Evolutionary conservation across 202 grass and related monocot genomes (phyloP), one percentile per base, ranked within the genome.

Genomic region (Setaria italica): DNA sequence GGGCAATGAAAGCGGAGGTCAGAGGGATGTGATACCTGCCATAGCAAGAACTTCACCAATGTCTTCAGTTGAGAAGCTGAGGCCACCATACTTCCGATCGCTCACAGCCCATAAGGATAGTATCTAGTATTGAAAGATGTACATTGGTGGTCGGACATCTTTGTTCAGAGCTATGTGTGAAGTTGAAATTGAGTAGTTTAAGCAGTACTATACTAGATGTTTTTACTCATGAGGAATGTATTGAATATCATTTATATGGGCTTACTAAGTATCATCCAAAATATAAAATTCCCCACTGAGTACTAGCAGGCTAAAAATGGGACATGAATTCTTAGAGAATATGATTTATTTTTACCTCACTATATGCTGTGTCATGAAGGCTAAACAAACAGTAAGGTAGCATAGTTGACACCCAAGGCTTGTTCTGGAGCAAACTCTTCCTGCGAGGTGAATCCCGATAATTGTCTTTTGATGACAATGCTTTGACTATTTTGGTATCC

Each of bases 41-140:
- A 92, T 45, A n/a, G 90, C 64, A 86, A 94, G 90, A 74, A 88
- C 90, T 13, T 88, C 17, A 63, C 90, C 92, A 78, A 92, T 64
- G 74, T 92, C 92, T 80, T 85, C 49, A 43, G 89, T 80, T 70
- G 89, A 94, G 84, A 94, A 92, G 72, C 85, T 94, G 50, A 94
- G 88, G 57, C 92, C 92, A 50, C 92, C 92, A 69, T 90, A 90
- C 34, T 85, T 94, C 80, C 86, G 89, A 62, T 88, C 85, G 37
- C 90, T 94, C 30, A 88, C 92, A 16, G 90, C 79, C 92, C 92
- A 94, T 62, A 94, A 53, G 8, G 92, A 93, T 46, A 93, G 77
- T 81, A 91, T 91, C 84, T 90, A 67, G 32, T 32, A 69, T 83
- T 46, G 25, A 29, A 47, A 67, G 9, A 41, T 11, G 33, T 57